Evolutionary conservation across 1,139 yeast species (phyloP), one percentile per base, ranked within the genome.

Genomic region (Sugiyamaella grinbergsii): DNA sequence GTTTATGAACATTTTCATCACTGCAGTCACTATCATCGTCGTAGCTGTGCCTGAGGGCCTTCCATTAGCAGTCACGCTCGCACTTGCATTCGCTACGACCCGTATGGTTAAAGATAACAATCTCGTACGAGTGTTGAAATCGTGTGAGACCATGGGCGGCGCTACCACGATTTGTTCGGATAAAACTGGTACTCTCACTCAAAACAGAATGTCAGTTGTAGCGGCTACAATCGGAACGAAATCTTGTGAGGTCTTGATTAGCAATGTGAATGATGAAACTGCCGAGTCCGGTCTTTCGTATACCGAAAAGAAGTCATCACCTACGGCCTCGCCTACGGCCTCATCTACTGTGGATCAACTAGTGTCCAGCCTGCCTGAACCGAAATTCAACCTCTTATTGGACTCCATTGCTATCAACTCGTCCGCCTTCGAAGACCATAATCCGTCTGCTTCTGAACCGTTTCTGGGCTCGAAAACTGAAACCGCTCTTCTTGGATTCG

Each of bases 31-130:
- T 0, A 81, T 93, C 61, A 82, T 93, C 37, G 98, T 93, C 16
- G 98, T 93, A 48, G 99, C 98, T 0, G 96, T 93, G 15, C 99
- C 99, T 2, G 99, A 94, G 72, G 98, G 98, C 52, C 78, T 93
- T 55, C 98, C 98, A 0, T 75, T 93, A 52, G 98, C 98, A 0
- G 98, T 93, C 20, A 93, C 98, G 0, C 76, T 93, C 47, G 96
- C 98, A 0, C 76, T 93, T 61, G 98, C 98, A 0, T 93, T 93
- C 74, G 98, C 98, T 2, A 93, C 98, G 2, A 91, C 96, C 8
- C 80, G 98, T 70, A 93, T 93, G 98, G 91, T 96, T 22, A 88
- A 87, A 67, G 96, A 93, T 68, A 95, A 95, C 62, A 93, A 93
- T 67, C 75, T 93, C 63, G 98, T 93, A n/a, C 81, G 98, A 62